These are phyloP conservation scores for Fusarium stilboides DNA, from an alignment of 2,329 filamentous ascomycete genomes.

Conservation along the genomic window DNA sequence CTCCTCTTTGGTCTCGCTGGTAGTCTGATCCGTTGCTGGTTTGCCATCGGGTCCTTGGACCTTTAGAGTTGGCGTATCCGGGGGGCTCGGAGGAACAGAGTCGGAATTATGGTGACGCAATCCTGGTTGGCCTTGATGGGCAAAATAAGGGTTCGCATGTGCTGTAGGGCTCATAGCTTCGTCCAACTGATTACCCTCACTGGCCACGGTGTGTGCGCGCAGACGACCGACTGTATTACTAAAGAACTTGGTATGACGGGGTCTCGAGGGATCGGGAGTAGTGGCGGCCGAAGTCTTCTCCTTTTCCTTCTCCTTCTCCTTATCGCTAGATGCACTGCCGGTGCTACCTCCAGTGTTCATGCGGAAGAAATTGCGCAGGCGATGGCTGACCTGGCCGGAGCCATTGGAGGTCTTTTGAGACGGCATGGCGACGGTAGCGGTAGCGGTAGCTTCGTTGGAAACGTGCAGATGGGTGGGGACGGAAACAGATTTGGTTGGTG, in stretches of 20 bases:
- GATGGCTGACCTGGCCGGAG: conserved; percentile 74
- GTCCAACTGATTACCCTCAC: conserved; percentile 91
- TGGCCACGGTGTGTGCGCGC: conserved; percentile 90
- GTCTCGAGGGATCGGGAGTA: conserved; percentile 62
- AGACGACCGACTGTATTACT: conserved; percentile 88
- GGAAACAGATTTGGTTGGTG: conserved; percentile 36
- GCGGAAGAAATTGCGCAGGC: conserved; percentile 80
- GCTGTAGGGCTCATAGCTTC: conserved; percentile 92
- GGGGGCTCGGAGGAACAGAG: conserved; percentile 92
- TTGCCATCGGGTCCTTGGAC: conserved; percentile 77
- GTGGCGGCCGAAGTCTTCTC: conserved; percentile 48
- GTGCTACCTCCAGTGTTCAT: conserved; percentile 67
- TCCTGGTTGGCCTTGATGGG: conserved; percentile 93
- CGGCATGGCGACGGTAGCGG: conserved; percentile 60
- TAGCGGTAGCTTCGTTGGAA: conserved; percentile 30
- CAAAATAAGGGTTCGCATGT: conserved; percentile 96
- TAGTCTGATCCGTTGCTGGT: conserved; percentile 74
- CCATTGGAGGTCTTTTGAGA: conserved; percentile 68
- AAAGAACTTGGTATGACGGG: conserved; percentile 91
- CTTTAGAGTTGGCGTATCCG: conserved; percentile 87
- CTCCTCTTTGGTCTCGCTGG: conserved; percentile 90
- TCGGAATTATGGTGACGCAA: conserved; percentile 95
- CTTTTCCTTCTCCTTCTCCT: conserved; percentile 58
- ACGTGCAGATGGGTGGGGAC: conserved; percentile 25
- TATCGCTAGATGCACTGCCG: conserved; percentile 56